Evolutionary conservation across 2,329 filamentous ascomycete genomes (phyloP).

Genomic region (Phialemonium atrogriseum): DNA sequence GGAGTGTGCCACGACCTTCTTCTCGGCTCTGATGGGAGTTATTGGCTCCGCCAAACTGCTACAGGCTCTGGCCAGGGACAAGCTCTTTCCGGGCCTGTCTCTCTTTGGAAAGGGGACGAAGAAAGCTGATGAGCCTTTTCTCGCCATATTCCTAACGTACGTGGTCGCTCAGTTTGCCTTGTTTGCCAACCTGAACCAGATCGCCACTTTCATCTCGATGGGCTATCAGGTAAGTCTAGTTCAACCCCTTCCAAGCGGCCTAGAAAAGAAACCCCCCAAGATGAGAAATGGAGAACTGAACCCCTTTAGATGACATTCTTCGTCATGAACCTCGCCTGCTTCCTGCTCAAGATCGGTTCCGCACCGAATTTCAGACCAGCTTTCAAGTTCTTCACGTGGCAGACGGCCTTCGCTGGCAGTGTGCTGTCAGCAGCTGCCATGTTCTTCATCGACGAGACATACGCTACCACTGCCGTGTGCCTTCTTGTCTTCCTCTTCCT

Average conservation of each 20-base stretch:
- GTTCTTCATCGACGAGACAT: constrained; percentile 83
- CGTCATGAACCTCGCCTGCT: constrained; percentile 81
- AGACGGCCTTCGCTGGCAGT: constrained; percentile 68
- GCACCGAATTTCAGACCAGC: constrained; percentile 84
- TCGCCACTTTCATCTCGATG: constrained; percentile 86
- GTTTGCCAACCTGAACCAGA: constrained; percentile 77
- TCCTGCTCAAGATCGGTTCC: constrained; percentile 76
- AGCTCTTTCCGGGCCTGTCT: constrained; percentile 65
- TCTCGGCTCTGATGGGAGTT: constrained; percentile 80
- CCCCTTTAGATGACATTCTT: constrained; percentile 70
- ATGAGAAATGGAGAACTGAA: constrained; percentile 8
- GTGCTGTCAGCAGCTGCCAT: constrained; percentile 72
- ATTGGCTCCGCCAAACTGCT: constrained; percentile 79
- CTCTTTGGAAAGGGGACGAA: constrained; percentile 68
- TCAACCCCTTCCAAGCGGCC: too few relatives aligned
- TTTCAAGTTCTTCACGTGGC: constrained; percentile 84
- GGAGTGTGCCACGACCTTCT: constrained; percentile 75
- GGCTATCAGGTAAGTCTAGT: constrained; percentile 61
- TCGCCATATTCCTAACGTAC: constrained; percentile 71
- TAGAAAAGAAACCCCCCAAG: too few relatives aligned
- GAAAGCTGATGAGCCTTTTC: constrained; percentile 64
- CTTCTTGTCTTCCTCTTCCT: constrained; percentile 71
- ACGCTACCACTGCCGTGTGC: constrained; percentile 66
- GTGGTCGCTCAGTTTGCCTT: constrained; percentile 69
- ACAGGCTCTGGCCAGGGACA: constrained; percentile 74